phyloP scores from a whole-genome alignment of 352 stramenopile species.

The Pythium guiyangense region DNA sequence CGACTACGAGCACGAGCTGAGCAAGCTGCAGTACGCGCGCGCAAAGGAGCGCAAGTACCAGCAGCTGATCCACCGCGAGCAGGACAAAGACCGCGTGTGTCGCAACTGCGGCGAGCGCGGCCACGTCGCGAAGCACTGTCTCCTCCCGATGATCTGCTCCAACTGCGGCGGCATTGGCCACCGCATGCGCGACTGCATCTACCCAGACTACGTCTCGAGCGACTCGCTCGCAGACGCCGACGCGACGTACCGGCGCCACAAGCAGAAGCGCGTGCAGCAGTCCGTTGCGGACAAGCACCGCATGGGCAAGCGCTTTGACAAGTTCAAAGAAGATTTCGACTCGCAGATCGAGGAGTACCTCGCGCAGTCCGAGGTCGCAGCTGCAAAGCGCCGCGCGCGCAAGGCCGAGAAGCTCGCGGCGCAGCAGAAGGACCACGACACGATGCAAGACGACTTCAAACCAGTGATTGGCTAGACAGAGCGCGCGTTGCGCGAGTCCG shows the following conservation, averaged over 20 bases:
- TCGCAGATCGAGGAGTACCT: constrained; percentile 62
- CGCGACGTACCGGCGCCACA: constrained; percentile 4
- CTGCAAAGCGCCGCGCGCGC: constrained; percentile 16
- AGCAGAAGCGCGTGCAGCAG: constrained; percentile 14
- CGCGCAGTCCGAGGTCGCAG: constrained; percentile 16
- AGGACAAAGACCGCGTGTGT: constrained; percentile 62
- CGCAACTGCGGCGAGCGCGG: constrained; percentile 73
- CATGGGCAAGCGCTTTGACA: constrained; percentile 38
- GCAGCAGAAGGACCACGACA: background rate
- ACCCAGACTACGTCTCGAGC: constrained; percentile 21
- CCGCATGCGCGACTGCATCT: constrained; percentile 39
- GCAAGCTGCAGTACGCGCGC: constrained; percentile 30
- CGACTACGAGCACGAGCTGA: constrained; percentile 71
- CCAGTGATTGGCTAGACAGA: constrained; percentile 10
- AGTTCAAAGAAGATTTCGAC: constrained; percentile 53
- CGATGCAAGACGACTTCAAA: constrained; percentile 6
- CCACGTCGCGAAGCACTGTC: constrained; percentile 61
- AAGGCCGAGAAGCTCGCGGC: constrained; percentile 8
- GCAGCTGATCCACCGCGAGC: constrained; percentile 49
- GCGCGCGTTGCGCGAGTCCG: no score
- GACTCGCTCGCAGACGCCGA: constrained; percentile 13
- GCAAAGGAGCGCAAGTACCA: constrained; percentile 57
- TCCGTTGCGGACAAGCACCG: constrained; percentile 24
- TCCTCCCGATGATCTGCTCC: constrained; percentile 71
- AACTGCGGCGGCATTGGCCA: constrained; percentile 77